Percentiles rank a stretch among this genome's conserved stretches.
Conservation (phyloP, 805 yeast genomes). For the Ogataea neopini region DNA sequence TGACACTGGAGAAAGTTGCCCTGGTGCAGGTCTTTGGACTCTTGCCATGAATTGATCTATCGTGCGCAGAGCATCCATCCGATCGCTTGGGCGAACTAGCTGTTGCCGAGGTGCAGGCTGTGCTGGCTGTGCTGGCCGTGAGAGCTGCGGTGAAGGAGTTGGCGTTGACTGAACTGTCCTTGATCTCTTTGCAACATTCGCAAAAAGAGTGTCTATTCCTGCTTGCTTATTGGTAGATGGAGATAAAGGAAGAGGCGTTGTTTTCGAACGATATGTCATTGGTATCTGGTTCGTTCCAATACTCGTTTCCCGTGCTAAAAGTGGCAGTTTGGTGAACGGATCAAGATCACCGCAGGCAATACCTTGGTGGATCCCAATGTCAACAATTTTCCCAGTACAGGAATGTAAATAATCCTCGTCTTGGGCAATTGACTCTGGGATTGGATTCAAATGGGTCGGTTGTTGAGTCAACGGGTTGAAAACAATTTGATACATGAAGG, state of each 20-base stretch:
- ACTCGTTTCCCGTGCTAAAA: constrained; percentile 53
- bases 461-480: constrained; percentile 58
- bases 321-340: constrained; percentile 56
- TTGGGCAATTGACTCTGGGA: constrained; percentile 44
- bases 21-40: constrained; percentile 7
- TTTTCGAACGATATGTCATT: not conserved
- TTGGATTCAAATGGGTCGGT: constrained; percentile 59
- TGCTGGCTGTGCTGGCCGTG: too few relatives aligned
- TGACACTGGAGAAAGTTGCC: constrained; percentile 24
- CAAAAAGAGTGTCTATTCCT: not conserved
- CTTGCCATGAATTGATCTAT: constrained; percentile 26
- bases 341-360: constrained; percentile 68
- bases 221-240: not conserved
- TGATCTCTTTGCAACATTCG: not conserved
- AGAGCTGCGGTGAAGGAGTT: not conserved
- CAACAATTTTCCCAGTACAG: constrained; percentile 49
- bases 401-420: constrained; percentile 25
- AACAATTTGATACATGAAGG: constrained; percentile 85
- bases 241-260: constrained; percentile 5
- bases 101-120: too few relatives aligned
- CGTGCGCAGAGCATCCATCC: constrained; percentile 23
- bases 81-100: not conserved
- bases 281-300: constrained; percentile 21
- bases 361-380: constrained; percentile 48
- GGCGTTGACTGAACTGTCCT: not conserved